Conservation (phyloP, 2,329 filamentous ascomycete species). For the Pyricularia grisea region DNA sequence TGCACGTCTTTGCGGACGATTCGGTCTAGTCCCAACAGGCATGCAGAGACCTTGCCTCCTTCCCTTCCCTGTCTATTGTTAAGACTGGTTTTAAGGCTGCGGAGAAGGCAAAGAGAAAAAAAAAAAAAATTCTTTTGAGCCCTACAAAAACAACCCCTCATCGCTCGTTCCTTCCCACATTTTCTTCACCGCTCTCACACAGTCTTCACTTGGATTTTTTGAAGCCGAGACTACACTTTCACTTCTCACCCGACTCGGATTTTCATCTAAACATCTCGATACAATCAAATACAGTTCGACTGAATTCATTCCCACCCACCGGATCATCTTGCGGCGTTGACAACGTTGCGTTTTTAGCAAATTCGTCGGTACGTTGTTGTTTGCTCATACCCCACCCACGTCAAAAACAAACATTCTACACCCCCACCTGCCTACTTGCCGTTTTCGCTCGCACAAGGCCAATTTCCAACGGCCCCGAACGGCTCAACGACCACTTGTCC, state of each 20-base stretch:
- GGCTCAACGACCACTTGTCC: neutral
- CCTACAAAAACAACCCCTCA: conserved; percentile 1
- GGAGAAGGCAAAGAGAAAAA: neutral
- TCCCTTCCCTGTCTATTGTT: neutral
- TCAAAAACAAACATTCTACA: neutral
- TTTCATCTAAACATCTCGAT: neutral
- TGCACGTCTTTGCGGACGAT: neutral
- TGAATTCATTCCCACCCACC: neutral
- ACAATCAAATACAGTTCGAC: neutral
- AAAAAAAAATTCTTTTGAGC: neutral
- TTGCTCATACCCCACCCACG: neutral
- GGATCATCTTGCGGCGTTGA: neutral
- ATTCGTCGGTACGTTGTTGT: neutral
- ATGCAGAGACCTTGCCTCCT: neutral
- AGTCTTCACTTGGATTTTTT: neutral
- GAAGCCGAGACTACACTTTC: neutral
- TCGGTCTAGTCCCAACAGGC: neutral
- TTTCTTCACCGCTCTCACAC: neutral
- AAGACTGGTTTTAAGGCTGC: neutral
- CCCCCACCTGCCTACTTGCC: neutral
- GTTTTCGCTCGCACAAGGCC: neutral
- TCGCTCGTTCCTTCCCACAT: neutral
- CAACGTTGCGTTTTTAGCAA: neutral
- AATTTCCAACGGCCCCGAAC: neutral
- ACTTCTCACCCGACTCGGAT: neutral